A percentile compares a stretch with the other conserved stretches of the same genome.
These are phyloP conservation scores for Thermothielavioides terrestris DNA, from an alignment of 495 filamentous ascomycete genomes.

Conservation along the genomic window DNA sequence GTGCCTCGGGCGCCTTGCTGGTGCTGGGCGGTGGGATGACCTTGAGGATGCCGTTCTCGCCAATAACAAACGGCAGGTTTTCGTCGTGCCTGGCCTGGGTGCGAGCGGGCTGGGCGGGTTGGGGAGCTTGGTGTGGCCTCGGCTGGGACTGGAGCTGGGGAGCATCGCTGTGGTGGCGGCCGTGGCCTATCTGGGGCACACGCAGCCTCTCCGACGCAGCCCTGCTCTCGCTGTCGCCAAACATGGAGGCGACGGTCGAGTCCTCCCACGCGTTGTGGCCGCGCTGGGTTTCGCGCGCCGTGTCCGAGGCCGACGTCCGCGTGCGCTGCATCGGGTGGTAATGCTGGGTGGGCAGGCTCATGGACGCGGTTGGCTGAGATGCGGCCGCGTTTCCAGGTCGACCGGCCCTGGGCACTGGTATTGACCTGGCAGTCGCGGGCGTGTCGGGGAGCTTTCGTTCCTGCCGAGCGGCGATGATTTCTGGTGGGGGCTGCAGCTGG, in stretches of 20 bases:
- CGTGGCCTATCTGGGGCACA: conserved; percentile 17
- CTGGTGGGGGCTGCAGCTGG: conserved; percentile 22
- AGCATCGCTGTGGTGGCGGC: conserved; percentile 22
- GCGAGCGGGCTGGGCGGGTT: conserved; percentile 1
- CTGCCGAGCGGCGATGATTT: conserved; percentile 19
- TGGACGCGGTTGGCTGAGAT: conserved; percentile 13
- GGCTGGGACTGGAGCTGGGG: too few species aligned
- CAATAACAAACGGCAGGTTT: conserved; percentile 26
- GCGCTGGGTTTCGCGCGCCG: conserved; percentile 13
- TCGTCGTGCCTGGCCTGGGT: conserved; percentile 13
- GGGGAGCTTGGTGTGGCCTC: conserved; percentile 1
- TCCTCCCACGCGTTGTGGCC: conserved; percentile 31
- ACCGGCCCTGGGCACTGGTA: conserved; percentile 17
- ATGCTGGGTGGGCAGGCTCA: conserved; percentile 16
- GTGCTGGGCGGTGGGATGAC: conserved; percentile 15
- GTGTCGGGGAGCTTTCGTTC: conserved; percentile 8
- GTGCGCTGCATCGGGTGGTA: conserved; percentile 26
- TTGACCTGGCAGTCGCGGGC: conserved; percentile 13
- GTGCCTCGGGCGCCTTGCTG: conserved; percentile 4
- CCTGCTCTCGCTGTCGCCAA: conserved; percentile 25
- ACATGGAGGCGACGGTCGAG: conserved; percentile 30
- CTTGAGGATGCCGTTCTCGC: conserved; percentile 26
- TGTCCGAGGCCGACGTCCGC: conserved; percentile 24
- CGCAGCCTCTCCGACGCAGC: conserved; percentile 23
- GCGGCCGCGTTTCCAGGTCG: conserved; percentile 9